Evolutionary conservation across 345 rosid species (phyloP).

Genomic region (Turritis glabra): DNA sequence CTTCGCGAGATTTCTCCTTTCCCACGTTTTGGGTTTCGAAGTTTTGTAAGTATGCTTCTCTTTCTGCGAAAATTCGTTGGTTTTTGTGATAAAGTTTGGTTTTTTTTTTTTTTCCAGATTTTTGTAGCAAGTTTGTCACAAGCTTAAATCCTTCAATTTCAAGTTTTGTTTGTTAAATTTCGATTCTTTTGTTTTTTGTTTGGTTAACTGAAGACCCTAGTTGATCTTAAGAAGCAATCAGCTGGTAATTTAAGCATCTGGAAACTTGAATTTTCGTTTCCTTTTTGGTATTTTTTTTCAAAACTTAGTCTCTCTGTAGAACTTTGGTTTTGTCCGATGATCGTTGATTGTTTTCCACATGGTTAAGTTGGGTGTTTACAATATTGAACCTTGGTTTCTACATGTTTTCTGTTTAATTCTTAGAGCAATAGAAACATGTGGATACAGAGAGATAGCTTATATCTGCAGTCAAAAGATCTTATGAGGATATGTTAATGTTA

Average conservation of each 20-base stretch:
- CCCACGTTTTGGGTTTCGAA: conserved; percentile 19
- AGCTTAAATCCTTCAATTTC: background rate
- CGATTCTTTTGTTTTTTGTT: background rate
- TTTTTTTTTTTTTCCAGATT: background rate
- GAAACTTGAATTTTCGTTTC: background rate
- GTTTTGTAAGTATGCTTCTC: conserved; percentile 17
- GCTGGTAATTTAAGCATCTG: conserved; percentile 1
- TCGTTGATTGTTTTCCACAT: conserved; percentile 11
- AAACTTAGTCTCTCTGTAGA: background rate
- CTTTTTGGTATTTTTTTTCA: background rate
- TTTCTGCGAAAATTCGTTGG: background rate
- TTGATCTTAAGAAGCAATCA: conserved; percentile 15
- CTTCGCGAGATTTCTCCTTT: background rate
- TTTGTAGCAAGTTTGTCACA: background rate
- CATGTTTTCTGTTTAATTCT: background rate
- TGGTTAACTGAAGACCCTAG: background rate
- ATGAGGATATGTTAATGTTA: conserved; percentile 2
- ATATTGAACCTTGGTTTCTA: background rate
- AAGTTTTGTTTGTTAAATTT: background rate
- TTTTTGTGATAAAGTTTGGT: background rate
- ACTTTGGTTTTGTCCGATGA: background rate
- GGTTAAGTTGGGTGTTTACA: background rate
- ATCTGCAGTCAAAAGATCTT: conserved; percentile 8
- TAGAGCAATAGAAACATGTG: conserved; percentile 25
- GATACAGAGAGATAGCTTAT: conserved; percentile 29